Evolutionary conservation across 257 asterid genomes (phyloP).

Genomic region (Hygrophila difformis): DNA sequence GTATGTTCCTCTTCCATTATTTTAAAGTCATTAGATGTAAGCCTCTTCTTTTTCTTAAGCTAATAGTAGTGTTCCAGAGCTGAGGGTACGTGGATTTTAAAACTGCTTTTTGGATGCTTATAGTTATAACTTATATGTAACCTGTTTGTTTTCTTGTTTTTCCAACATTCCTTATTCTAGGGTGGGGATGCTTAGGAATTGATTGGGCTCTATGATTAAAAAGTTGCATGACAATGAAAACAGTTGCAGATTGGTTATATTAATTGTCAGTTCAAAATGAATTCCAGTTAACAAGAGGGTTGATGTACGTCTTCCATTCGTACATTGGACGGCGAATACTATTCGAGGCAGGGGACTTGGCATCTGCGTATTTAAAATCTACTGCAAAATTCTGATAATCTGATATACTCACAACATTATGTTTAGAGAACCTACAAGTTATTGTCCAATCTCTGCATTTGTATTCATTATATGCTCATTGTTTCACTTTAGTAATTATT

Average conservation of each 20-base stretch:
- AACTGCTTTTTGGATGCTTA: background rate
- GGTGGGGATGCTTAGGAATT: background rate
- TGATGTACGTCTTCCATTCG: background rate
- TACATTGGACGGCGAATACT: too few species aligned
- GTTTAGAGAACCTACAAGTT: too few species aligned
- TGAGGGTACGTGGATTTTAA: background rate
- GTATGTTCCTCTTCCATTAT: conserved; percentile 47
- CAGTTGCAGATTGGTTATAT: background rate
- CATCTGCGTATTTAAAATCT: too few species aligned
- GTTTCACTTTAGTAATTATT: conserved; percentile 1
- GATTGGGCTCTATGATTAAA: background rate
- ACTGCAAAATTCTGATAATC: too few species aligned
- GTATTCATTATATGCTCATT: background rate
- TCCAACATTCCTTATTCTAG: background rate
- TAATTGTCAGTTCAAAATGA: background rate
- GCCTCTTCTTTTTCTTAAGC: conserved; percentile 1
- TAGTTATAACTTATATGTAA: background rate
- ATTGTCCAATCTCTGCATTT: too few species aligned
- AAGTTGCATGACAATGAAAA: background rate
- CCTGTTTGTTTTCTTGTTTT: background rate
- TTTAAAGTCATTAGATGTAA: conserved; percentile 28
- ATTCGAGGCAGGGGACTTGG: too few species aligned
- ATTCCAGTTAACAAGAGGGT: background rate
- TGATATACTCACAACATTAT: too few species aligned
- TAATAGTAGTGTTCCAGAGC: background rate